These are phyloP conservation scores for Phellinidium pouzarii DNA, from an alignment of 1,284 basidiomycete genomes.

Conservation along the genomic window DNA sequence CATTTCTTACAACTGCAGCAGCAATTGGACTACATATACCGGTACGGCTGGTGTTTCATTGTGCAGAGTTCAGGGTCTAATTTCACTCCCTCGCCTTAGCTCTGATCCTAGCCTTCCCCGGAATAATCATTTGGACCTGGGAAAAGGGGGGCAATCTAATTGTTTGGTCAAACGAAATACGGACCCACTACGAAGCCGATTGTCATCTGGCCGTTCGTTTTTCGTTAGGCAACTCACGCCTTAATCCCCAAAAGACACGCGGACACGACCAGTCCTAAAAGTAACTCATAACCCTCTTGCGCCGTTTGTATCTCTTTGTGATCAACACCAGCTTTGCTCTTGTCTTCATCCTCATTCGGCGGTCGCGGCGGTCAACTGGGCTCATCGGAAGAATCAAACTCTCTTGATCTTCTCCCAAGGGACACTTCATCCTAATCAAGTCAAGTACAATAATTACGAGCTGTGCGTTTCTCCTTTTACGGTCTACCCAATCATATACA, in stretches of 20 bases:
- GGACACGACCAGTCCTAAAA: background rate
- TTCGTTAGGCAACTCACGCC: background rate
- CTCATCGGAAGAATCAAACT: conserved; percentile 9
- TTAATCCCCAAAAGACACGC: background rate
- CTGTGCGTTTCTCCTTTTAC: conserved; percentile 12
- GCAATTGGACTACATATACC: background rate
- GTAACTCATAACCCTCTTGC: background rate
- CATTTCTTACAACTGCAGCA: background rate
- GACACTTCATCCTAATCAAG: background rate
- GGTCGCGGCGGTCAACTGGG: conserved; percentile 12
- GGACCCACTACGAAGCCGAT: conserved; percentile 10
- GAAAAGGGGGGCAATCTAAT: background rate
- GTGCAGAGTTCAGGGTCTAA: background rate
- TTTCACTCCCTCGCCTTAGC: background rate
- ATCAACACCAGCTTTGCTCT: conserved; percentile 1
- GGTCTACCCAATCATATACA: conserved; percentile 13
- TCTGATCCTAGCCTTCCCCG: conserved; percentile 4
- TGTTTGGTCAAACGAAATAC: conserved; percentile 10
- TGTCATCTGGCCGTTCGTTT: background rate
- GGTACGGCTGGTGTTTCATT: background rate
- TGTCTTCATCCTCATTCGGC: background rate
- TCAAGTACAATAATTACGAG: background rate
- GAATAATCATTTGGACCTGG: background rate
- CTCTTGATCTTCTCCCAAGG: conserved; percentile 15
- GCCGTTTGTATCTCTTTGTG: background rate